These are phyloP conservation scores for Monosporascus sp. DNA, from an alignment of 2,329 filamentous ascomycete genomes.

Conservation along the genomic window DNA sequence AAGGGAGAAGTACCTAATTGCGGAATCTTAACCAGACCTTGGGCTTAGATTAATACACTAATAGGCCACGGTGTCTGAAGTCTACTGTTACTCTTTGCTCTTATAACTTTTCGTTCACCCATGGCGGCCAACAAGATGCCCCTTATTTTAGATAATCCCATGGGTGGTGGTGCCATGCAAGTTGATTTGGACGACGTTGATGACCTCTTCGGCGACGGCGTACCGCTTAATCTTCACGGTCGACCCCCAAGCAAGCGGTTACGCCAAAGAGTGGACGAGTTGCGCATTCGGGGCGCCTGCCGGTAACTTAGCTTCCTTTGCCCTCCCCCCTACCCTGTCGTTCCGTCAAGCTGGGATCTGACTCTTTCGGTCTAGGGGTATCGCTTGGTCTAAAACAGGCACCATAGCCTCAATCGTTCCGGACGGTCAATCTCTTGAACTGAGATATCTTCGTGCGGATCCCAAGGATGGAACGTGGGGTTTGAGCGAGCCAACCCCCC, in stretches of 20 bases:
- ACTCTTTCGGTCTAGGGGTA: constrained; percentile 47
- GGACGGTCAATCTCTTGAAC: constrained; percentile 64
- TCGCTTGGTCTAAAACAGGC: constrained; percentile 85
- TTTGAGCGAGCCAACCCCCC: constrained; percentile 65
- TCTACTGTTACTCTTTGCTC: neutral
- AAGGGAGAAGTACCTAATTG: too few species aligned
- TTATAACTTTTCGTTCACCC: neutral
- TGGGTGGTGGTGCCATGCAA: constrained; percentile 49
- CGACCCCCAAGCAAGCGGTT: constrained; percentile 60
- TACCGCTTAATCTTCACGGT: constrained; percentile 48
- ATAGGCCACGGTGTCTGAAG: neutral
- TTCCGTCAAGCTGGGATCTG: constrained; percentile 8
- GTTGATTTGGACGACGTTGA: constrained; percentile 57
- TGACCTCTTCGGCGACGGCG: constrained; percentile 71
- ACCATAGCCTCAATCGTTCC: constrained; percentile 76
- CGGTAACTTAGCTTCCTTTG: constrained; percentile 54
- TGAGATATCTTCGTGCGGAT: constrained; percentile 67
- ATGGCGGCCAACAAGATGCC: constrained; percentile 39
- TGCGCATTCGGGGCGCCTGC: constrained; percentile 70
- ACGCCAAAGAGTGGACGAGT: constrained; percentile 68
- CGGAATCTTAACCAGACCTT: too few species aligned
- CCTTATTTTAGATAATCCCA: constrained; percentile 49
- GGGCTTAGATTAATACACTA: too few species aligned
- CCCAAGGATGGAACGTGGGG: constrained; percentile 68
- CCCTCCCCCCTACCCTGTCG: neutral